Percentiles rank a stretch among this genome's conserved stretches.
Evolutionary conservation across 805 yeast genomes (phyloP).

Genomic region (Candida maesae): DNA sequence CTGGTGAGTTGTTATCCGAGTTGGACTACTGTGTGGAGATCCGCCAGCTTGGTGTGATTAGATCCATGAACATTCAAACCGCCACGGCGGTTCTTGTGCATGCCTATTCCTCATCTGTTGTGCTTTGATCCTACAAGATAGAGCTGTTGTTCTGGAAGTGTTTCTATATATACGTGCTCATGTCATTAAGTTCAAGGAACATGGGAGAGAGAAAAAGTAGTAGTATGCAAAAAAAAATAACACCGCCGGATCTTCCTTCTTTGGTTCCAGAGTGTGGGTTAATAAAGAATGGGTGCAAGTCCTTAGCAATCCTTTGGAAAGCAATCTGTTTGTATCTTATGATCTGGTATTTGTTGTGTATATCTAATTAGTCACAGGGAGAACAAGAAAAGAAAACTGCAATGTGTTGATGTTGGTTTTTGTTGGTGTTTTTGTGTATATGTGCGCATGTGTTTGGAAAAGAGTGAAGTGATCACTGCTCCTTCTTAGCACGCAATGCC

Average conservation of each 20-base stretch:
- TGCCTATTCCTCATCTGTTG: conserved; percentile 55
- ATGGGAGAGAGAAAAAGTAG: background rate
- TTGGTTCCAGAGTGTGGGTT: too few relatives aligned
- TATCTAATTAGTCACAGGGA: too few relatives aligned
- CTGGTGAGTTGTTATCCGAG: conserved; percentile 77
- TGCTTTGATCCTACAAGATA: background rate
- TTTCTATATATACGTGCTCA: too few relatives aligned
- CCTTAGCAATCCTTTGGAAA: too few relatives aligned
- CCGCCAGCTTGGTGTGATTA: conserved; percentile 84
- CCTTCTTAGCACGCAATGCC: conserved; percentile 14
- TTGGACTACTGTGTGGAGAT: conserved; percentile 86
- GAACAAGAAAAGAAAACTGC: background rate
- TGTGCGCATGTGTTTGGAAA: background rate
- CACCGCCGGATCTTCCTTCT: background rate
- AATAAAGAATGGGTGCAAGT: too few relatives aligned
- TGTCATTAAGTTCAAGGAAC: background rate
- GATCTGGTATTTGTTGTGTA: too few relatives aligned
- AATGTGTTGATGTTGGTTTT: background rate
- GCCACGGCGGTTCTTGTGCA: conserved; percentile 94
- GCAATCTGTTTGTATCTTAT: too few relatives aligned
- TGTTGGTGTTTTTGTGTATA: too few relatives aligned
- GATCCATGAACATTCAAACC: conserved; percentile 96
- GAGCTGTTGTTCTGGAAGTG: too few relatives aligned
- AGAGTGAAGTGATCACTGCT: conserved; percentile 4
- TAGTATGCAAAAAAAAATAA: background rate